Conservation (phyloP, 345 rosid genomes). For the Cardamine resedifolia region DNA sequence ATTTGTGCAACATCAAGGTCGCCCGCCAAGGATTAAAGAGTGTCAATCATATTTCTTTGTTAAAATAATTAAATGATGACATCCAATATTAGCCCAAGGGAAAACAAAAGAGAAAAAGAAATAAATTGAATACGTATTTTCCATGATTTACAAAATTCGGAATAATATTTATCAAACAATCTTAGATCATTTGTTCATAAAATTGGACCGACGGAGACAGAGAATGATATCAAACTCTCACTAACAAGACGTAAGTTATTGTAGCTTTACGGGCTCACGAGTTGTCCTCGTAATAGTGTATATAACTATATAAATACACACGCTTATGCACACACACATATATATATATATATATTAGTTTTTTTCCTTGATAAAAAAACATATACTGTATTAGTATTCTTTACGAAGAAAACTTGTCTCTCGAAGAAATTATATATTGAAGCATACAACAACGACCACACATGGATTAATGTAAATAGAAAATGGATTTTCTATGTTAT, state of each 20-base stretch:
- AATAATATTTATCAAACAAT: neutral
- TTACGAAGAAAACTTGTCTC: neutral
- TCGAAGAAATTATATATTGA: neutral
- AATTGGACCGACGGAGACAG: slow-evolving; percentile 2
- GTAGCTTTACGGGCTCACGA: neutral
- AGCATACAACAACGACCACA: slow-evolving; percentile 4
- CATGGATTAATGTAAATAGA: neutral
- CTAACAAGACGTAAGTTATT: neutral
- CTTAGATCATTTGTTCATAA: neutral
- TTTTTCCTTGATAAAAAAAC: no score
- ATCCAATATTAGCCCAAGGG: no score
- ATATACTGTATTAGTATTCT: neutral
- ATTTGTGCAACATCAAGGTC: no score
- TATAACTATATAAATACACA: neutral
- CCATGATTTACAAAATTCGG: no score
- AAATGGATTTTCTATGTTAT: neutral
- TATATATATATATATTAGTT: no score
- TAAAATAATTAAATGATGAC: neutral
- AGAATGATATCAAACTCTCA: neutral
- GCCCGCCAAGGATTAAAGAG: no score
- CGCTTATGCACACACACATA: neutral
- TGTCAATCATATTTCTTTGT: neutral
- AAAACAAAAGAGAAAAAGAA: neutral
- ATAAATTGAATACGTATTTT: neutral
- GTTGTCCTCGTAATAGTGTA: neutral